phyloP scores from a whole-genome alignment of 1,139 yeast genomes.

The Taphrina flavorubra region DNA sequence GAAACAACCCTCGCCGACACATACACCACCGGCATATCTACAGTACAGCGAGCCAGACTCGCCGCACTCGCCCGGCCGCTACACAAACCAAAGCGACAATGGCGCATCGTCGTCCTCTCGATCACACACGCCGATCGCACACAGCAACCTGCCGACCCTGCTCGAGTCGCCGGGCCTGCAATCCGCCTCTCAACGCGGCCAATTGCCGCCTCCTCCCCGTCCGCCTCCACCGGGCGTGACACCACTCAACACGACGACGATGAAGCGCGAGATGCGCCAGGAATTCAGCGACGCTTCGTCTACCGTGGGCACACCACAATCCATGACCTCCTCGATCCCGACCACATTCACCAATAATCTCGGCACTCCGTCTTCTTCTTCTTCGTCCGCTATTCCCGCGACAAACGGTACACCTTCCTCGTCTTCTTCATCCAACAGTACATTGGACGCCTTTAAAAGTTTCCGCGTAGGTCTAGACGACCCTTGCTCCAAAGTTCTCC shows the following conservation, averaged over 20 bases:
- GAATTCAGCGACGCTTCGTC: not conserved
- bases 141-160: conserved; percentile 19
- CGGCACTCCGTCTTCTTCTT: not conserved
- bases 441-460: conserved; percentile 76
- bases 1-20: conserved; percentile 35
- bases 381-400: conserved; percentile 6
- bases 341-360: conserved; percentile 31
- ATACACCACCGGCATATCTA: conserved; percentile 28
- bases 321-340: conserved; percentile 43
- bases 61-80: conserved; percentile 30
- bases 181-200: conserved; percentile 8
- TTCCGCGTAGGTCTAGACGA: conserved; percentile 88
- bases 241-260: conserved; percentile 4
- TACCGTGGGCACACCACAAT: conserved; percentile 37
- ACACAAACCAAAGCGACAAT: not conserved
- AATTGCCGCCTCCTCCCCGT: conserved; percentile 35
- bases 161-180: conserved; percentile 11
- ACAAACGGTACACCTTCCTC: not conserved
- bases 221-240: conserved; percentile 40
- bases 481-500: conserved; percentile 85
- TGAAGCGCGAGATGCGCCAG: conserved; percentile 1
- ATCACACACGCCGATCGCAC: conserved; percentile 24
- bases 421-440: conserved; percentile 16
- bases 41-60: conserved; percentile 31
- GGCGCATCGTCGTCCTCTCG: not conserved